A percentile compares a stretch with the other conserved stretches of the same genome.
Evolutionary conservation across 768 basidiomycete species (phyloP).

Genomic region (Leucocoprinus sp.): DNA sequence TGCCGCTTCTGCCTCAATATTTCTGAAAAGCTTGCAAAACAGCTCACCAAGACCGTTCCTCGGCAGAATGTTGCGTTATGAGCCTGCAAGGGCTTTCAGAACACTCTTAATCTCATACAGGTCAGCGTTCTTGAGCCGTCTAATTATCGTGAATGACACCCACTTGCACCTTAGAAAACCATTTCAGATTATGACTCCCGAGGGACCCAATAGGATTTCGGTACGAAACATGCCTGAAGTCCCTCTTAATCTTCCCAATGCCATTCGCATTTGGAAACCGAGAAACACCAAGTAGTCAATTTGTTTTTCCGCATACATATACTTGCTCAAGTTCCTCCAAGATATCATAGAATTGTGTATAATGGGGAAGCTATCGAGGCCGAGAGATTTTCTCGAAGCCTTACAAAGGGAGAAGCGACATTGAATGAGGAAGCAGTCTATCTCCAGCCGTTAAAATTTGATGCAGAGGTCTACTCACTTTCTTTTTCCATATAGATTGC

Average conservation of each 20-base stretch:
- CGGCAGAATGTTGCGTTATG: conserved; percentile 68
- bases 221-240: conserved; percentile 23
- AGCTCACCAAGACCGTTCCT: conserved; percentile 53
- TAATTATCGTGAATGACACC: conserved; percentile 6
- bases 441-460: conserved; percentile 49
- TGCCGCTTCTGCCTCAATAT: conserved; percentile 42
- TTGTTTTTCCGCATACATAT: neutral
- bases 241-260: conserved; percentile 40
- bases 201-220: conserved; percentile 23
- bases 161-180: neutral
- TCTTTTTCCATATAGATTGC: neutral
- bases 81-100: conserved; percentile 68
- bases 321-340: conserved; percentile 10
- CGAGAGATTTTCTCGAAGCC: conserved; percentile 24
- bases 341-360: conserved; percentile 41
- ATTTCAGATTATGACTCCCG: conserved; percentile 5
- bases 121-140: conserved; percentile 23
- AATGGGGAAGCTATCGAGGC: conserved; percentile 45
- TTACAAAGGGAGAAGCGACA: conserved; percentile 14
- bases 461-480: conserved; percentile 40
- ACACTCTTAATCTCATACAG: conserved; percentile 71
- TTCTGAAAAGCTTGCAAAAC: conserved; percentile 54
- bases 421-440: conserved; percentile 29
- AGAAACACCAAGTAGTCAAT: conserved; percentile 40
- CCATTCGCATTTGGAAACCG: conserved; percentile 55